Conservation (phyloP, 768 basidiomycete species). For the Grammothele lineata region DNA sequence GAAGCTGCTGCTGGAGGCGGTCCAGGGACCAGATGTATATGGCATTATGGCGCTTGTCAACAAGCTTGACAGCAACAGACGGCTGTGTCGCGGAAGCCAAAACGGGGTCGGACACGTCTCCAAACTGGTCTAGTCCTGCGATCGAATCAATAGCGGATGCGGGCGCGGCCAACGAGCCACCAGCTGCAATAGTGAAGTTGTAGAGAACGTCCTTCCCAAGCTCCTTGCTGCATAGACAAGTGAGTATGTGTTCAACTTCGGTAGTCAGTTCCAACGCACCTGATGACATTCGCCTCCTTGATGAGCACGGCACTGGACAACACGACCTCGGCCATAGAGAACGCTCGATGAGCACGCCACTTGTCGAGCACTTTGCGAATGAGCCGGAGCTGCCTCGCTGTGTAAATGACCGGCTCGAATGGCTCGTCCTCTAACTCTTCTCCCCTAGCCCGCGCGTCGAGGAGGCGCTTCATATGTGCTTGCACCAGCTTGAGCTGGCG, state of each 20-base stretch:
- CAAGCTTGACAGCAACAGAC: conserved; percentile 83
- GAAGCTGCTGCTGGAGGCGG: conserved; percentile 82
- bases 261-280: conserved; percentile 37
- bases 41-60: conserved; percentile 83
- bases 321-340: conserved; percentile 90
- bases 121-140: conserved; percentile 86
- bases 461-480: conserved; percentile 75
- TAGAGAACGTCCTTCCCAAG: conserved; percentile 84
- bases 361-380: conserved; percentile 79
- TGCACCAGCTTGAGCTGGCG: conserved; percentile 79
- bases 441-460: conserved; percentile 74
- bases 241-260: conserved; percentile 3
- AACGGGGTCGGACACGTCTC: conserved; percentile 84
- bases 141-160: conserved; percentile 82
- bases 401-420: conserved; percentile 81
- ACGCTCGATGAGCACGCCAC: conserved; percentile 82
- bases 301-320: conserved; percentile 80
- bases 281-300: conserved; percentile 94
- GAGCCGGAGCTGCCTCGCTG: conserved; percentile 74
- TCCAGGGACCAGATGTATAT: conserved; percentile 92
- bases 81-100: conserved; percentile 74
- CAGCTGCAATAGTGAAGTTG: conserved; percentile 90
- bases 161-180: conserved; percentile 72
- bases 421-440: conserved; percentile 61
- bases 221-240: conserved; percentile 75